Base-by-base conservation (phyloP, 2,329 filamentous ascomycete genomes). In the Epicoccum sorghinum region DNA sequence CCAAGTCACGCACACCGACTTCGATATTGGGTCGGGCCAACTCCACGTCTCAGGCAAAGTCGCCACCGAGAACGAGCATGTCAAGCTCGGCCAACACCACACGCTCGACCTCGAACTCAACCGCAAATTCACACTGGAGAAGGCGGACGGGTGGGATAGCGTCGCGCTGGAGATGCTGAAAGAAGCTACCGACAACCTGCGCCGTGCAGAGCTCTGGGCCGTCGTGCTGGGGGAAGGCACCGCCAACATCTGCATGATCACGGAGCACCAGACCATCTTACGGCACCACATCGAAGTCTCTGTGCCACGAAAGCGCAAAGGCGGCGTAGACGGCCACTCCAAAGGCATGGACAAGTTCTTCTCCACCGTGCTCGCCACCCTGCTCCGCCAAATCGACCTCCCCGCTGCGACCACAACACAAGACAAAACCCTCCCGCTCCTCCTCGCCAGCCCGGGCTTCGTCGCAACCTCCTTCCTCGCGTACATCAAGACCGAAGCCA, bases 161-260 rank as follows among this genome's bases (percentile, higher is more conserved):
- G 87, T 99, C 9, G 90, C 93, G 3, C 79, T 89, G 42, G 87
- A 90, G 55, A 88, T 90, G 40, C 82, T 99, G 9, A 81, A 84
- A 52, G 91, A 96, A 72, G 89, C 92, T 0, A 82, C 93, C 12
- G 87, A 90, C 65, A 86, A 90, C 63, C 88, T 91, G 61, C 87
- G 88, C 67, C 87, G 89, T 58, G 92, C 91, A 1, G 89, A 93
- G 58, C 83, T 96, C 14, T 91, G 92, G 50, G 93, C 95, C 0
- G 88, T 98, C 0, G 90, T 98, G 23, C 93, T 99, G 89, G 90
- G 96, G 66, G 93, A 98, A 67, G 89, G 90, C 2, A 75, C 90
- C 13, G 89, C 91, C 52, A 91, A 93, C 72, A 89, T 95, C 60
- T 93, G 90, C 73, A 81, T 93, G 22, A 89, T 95, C 50, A 93